Evolutionary conservation across 2,329 filamentous ascomycete species (phyloP).

Genomic region (Neospermospora avenae): DNA sequence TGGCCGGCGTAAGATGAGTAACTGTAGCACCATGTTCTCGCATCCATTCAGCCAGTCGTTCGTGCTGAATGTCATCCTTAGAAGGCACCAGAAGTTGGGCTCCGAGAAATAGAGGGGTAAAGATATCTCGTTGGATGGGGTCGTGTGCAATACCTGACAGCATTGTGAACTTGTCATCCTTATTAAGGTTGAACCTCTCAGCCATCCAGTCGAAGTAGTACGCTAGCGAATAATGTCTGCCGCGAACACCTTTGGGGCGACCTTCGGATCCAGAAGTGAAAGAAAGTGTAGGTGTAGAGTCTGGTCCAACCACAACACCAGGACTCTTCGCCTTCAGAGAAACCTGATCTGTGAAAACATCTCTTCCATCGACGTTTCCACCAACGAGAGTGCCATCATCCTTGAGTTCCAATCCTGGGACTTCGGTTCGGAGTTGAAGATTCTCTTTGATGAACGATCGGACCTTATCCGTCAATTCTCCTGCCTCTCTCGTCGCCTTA

Average conservation of each 20-base stretch:
- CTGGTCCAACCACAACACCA: conserved; percentile 78
- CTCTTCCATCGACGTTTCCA: conserved; percentile 60
- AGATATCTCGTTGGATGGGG: conserved; percentile 71
- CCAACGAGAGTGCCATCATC: conserved; percentile 72
- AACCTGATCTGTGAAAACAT: conserved; percentile 57
- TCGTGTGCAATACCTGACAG: conserved; percentile 82
- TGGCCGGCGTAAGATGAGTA: conserved; percentile 89
- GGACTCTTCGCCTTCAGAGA: conserved; percentile 55
- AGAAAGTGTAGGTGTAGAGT: conserved; percentile 72
- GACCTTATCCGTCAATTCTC: conserved; percentile 56
- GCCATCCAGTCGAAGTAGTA: conserved; percentile 96
- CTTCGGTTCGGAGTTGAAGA: conserved; percentile 66
- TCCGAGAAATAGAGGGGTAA: conserved; percentile 85
- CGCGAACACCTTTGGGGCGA: conserved; percentile 80
- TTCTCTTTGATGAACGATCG: conserved; percentile 68
- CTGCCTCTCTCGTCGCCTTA: conserved; percentile 66
- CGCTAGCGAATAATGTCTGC: conserved; percentile 80
- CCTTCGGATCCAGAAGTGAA: conserved; percentile 77
- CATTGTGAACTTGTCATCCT: conserved; percentile 75
- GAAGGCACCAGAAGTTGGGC: conserved; percentile 76
- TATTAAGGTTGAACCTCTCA: conserved; percentile 69
- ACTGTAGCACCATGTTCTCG: conserved; percentile 69
- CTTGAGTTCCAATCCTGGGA: conserved; percentile 69
- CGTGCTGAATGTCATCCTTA: conserved; percentile 80
- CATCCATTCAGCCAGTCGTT: conserved; percentile 88